These are phyloP conservation scores for Fusarium penzigii DNA, from an alignment of 2,329 filamentous ascomycete species.

Conservation along the genomic window DNA sequence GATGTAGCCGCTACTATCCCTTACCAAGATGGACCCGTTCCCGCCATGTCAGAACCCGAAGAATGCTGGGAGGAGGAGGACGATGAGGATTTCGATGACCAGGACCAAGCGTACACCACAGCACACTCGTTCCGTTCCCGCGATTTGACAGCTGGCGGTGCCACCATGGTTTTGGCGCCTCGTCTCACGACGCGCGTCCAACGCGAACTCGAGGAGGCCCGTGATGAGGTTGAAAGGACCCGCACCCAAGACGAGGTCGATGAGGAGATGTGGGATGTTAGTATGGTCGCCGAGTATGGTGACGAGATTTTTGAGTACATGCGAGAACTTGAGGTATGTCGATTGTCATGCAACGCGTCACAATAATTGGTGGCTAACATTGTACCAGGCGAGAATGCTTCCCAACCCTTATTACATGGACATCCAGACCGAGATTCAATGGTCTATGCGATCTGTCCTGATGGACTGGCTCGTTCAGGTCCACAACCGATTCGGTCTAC, in stretches of 20 bases:
- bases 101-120: conserved; percentile 71
- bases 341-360: background rate
- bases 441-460: conserved; percentile 96
- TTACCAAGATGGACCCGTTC: conserved; percentile 26
- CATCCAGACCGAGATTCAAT: conserved; percentile 93
- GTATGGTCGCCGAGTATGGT: conserved; percentile 96
- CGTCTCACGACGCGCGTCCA: conserved; percentile 67
- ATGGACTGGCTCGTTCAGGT: conserved; percentile 99
- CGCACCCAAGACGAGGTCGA: conserved; percentile 74
- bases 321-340: conserved; percentile 77
- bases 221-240: conserved; percentile 67
- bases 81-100: conserved; percentile 65
- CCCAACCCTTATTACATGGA: conserved; percentile 97
- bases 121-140: conserved; percentile 75
- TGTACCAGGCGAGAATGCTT: conserved; percentile 68
- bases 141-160: conserved; percentile 54
- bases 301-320: conserved; percentile 96
- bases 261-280: conserved; percentile 89
- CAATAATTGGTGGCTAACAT: conserved; percentile 23
- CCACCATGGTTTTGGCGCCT: conserved; percentile 67
- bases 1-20: conserved; percentile 16
- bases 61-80: conserved; percentile 82
- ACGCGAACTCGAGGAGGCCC: conserved; percentile 70
- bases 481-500: conserved; percentile 83
- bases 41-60: conserved; percentile 49